Conservation (phyloP, 352 stramenopile species). For the Phytophthora constricta region DNA sequence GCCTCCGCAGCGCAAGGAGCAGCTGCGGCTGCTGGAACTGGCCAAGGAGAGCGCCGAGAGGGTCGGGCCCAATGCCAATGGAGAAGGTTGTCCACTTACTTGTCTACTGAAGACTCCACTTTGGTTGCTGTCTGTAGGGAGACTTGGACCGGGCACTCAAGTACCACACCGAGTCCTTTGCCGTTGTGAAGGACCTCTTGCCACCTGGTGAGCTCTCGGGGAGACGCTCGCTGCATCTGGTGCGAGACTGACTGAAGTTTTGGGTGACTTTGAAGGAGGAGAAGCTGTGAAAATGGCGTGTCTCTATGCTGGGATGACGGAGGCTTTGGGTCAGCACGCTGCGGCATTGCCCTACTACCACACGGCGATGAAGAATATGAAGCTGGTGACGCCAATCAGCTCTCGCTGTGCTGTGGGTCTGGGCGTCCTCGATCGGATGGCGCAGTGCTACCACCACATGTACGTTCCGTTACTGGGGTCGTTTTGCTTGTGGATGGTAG, state of each 20-base stretch:
- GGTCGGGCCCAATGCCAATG: not conserved
- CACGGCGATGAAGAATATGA: conserved; percentile 17
- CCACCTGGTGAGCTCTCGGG: too few relatives aligned
- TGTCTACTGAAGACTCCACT: too few relatives aligned
- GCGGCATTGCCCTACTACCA: conserved; percentile 13
- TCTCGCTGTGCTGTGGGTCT: not conserved
- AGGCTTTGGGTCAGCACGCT: conserved; percentile 7
- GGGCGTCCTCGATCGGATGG: conserved; percentile 13
- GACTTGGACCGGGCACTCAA: conserved; percentile 9
- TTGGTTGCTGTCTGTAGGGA: conserved; percentile 14
- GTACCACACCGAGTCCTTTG: conserved; percentile 10
- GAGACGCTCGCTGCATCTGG: too few relatives aligned
- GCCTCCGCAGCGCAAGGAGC: conserved; percentile 1
- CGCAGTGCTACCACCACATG: conserved; percentile 10
- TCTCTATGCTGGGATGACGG: not conserved
- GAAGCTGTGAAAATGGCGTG: not conserved
- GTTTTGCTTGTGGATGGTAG: not conserved
- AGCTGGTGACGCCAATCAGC: conserved; percentile 9
- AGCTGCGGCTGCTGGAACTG: not conserved
- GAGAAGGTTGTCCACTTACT: too few relatives aligned
- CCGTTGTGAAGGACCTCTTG: not conserved
- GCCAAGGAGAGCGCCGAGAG: not conserved
- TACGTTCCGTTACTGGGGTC: conserved; percentile 6
- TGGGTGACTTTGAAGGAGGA: not conserved
- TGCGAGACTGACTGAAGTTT: too few relatives aligned